Percentiles rank a stretch among this genome's conserved stretches.
phyloP scores from a whole-genome alignment of 768 basidiomycete genomes.

The Coprinellus aureogranulatus region DNA sequence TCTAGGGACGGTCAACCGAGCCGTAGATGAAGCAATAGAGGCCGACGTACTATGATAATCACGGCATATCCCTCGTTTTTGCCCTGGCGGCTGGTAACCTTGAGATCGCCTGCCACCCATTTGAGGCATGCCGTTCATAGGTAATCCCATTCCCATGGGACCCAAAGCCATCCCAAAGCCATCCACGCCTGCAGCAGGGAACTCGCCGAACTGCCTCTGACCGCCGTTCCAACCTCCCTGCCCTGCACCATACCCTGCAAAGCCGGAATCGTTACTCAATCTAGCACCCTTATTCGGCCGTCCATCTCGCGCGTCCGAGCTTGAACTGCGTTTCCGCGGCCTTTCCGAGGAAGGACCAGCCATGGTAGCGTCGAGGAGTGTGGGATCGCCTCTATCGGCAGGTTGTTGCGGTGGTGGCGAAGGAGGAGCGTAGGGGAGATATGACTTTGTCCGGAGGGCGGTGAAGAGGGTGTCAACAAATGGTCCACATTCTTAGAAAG shows the following conservation, averaged over 20 bases:
- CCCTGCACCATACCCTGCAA: constrained; percentile 55
- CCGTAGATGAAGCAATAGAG: constrained; percentile 1
- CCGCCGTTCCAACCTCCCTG: constrained; percentile 32
- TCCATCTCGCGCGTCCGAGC: constrained; percentile 59
- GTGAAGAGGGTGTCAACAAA: constrained; percentile 89
- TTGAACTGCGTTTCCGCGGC: constrained; percentile 62
- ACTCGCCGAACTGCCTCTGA: constrained; percentile 28
- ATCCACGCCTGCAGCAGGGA: constrained; percentile 30
- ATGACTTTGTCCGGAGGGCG: constrained; percentile 81
- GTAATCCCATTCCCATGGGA: constrained; percentile 28
- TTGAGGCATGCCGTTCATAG: constrained; percentile 24
- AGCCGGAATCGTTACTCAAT: constrained; percentile 60
- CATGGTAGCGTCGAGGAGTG: constrained; percentile 64
- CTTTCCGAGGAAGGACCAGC: constrained; percentile 45
- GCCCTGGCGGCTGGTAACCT: constrained; percentile 69
- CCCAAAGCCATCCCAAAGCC: constrained; percentile 24
- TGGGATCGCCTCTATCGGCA: constrained; percentile 71
- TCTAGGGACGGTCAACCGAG: constrained; percentile 44
- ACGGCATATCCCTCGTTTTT: constrained; percentile 75
- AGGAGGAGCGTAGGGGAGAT: constrained; percentile 63
- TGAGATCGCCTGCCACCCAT: constrained; percentile 49
- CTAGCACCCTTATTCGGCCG: constrained; percentile 70
- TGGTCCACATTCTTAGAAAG: constrained; percentile 52
- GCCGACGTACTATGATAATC: constrained; percentile 83
- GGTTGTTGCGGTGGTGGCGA: constrained; percentile 37